Evolutionary conservation across 2,329 filamentous ascomycete genomes (phyloP), one percentile per base, ranked within the genome.

Genomic region (Fusarium pilosicola): DNA sequence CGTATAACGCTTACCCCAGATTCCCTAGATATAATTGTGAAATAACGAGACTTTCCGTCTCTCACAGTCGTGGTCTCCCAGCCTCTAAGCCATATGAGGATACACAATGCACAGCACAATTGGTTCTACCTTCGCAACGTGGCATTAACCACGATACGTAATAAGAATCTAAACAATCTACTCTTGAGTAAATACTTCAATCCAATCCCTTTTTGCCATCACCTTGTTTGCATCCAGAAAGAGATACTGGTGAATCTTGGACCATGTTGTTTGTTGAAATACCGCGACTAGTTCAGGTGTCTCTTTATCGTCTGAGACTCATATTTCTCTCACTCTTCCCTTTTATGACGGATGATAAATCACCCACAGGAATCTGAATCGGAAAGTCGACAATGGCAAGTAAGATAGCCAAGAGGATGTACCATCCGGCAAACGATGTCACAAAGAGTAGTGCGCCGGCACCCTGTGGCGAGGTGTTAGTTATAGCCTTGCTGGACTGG

Each of bases 401-500:
- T 20, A 45, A 26, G 11, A 45, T 45, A 20, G 42, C 42, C 0
- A 45, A 4, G 17, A 45, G 42, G 24, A 45, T 26, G 9, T 45
- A 45, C 42, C 42, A 45, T 26, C 42, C 42, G 7, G 42, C 24
- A 20, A 45, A 45, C 3, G 42, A 45, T 26, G 42, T 45, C 7
- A 20, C 42, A 20, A 45, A 45, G 17, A 45, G 42, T 20, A 45
- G 17, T 26, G 42, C 42, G 24, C 42, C 42, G 11, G 24, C 42
- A 6, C 42, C 42, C 24, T 45, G 42, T 9, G 5, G 11, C 1
- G 3, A 13, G 24, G 14, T 14, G 6, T 7, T 4, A 26, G n/a
- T 6, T 26, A 9, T 5, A 13, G 5, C 7, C 6, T 15, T 6
- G 22, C 1, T 18, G 15, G 11, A 5, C 6, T 1, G 1, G 10